Evolutionary conservation across 495 filamentous ascomycete genomes (phyloP), one percentile per base, ranked within the genome.

Genomic region (Glarea lozoyensis): DNA sequence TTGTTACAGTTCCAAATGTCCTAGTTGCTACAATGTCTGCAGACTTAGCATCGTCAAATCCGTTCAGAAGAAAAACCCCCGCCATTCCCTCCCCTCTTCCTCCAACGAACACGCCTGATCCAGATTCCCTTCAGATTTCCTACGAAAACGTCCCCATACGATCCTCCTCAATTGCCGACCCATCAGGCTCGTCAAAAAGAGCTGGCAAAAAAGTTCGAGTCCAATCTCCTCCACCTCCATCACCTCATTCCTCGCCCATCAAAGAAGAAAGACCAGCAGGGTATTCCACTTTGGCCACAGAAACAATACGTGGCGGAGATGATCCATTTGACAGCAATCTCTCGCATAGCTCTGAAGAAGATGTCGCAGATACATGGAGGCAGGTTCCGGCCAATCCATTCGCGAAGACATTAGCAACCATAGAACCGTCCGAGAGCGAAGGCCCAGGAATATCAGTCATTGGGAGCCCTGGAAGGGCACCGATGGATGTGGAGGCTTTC

Each of bases 401-500:
- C 37, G 55, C 64, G 39, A 69, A 63, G 54, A 70, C 66, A 3
- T 42, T 70, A 10, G 55, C 65, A 25, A 66, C 67, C 32, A 50
- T 72, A 43, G 68, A 70, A 45, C 43, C 37, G 43, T 29, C 54
- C 6, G 49, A 47, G 12, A 48, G 53, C n/a, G 46, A 60, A 12
- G 25, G 50, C 19, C 42, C 31, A 9, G 53, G 50, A 31, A 52
- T 47, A 17, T 31, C n/a, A 39, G 42, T 29, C 13, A 40, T 37
- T 45, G 42, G 50, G 37, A 47, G 36, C n/a, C 44, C 51, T 10
- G 52, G 49, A 12, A 70, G 60, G 41, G 62, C 65, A 16, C 59
- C 65, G 1, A 57, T 82, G 35, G 76, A 81, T 56, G 78, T 83
- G 1, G 67, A 77, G 47, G 73, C 77, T 3, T 82, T 82, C 49